A percentile compares a stretch with the other conserved stretches of the same genome.
Evolutionary conservation across 352 stramenopile species (phyloP).

Genomic region (Phytophthora palmivora): DNA sequence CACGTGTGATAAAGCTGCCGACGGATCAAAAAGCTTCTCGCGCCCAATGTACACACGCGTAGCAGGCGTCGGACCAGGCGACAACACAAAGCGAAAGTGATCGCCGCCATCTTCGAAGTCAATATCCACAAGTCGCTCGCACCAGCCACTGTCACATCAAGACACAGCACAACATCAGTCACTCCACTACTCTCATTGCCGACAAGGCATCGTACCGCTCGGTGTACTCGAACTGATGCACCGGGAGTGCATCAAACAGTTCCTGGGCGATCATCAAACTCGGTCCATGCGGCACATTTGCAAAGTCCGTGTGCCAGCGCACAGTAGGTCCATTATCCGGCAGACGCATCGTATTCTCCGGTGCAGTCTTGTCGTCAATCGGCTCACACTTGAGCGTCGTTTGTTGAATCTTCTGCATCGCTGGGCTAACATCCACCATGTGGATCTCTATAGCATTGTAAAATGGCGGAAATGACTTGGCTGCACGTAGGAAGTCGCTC

Average conservation of each 20-base stretch:
- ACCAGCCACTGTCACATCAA: conserved; percentile 79
- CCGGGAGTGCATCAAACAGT: conserved; percentile 94
- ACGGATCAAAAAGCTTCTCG: conserved; percentile 81
- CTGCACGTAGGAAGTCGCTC: conserved; percentile 92
- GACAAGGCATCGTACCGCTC: conserved; percentile 46
- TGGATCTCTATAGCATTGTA: conserved; percentile 87
- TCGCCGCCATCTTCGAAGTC: conserved; percentile 80
- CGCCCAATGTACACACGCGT: conserved; percentile 89
- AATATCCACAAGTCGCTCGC: conserved; percentile 95
- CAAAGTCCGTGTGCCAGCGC: conserved; percentile 91
- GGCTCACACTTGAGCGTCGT: conserved; percentile 71
- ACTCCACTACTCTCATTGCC: not conserved
- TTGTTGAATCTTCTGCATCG: conserved; percentile 92
- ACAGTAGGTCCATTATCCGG: conserved; percentile 57
- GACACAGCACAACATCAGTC: conserved; percentile 6
- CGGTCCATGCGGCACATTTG: conserved; percentile 75
- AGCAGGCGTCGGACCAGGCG: conserved; percentile 91
- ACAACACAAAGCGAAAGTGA: conserved; percentile 95
- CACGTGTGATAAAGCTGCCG: conserved; percentile 33
- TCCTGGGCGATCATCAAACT: conserved; percentile 94
- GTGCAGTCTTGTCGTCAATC: conserved; percentile 35
- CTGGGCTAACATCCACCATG: conserved; percentile 92
- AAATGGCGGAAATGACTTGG: conserved; percentile 90
- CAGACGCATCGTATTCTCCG: conserved; percentile 58
- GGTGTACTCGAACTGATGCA: conserved; percentile 97